phyloP scores from a whole-genome alignment of 164 flowering plant species.

The Piper longum region DNA sequence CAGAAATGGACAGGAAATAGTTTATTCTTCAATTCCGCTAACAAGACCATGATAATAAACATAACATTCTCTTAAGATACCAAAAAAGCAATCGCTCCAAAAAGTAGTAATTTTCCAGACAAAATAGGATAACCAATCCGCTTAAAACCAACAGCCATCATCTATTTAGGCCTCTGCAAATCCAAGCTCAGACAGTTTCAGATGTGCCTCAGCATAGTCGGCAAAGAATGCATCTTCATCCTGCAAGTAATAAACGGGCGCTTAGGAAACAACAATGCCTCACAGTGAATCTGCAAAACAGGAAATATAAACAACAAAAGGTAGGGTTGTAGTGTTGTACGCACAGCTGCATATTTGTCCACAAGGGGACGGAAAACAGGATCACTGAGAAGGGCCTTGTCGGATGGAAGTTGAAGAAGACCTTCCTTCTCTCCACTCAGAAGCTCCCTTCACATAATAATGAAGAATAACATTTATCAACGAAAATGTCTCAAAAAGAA shows the following conservation, averaged over 20 bases:
- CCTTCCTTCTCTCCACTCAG: slow-evolving; percentile 43
- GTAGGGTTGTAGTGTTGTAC: slow-evolving; percentile 3
- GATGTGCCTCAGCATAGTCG: slow-evolving; percentile 24
- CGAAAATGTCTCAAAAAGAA: not conserved
- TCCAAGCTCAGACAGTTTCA: slow-evolving; percentile 39
- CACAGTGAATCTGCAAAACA: not conserved
- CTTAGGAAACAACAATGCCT: too few relatives aligned
- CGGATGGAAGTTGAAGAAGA: slow-evolving; percentile 39
- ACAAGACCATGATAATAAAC: too few relatives aligned
- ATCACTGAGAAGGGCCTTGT: slow-evolving; percentile 33
- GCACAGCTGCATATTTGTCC: slow-evolving; percentile 41
- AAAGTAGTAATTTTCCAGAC: too few relatives aligned
- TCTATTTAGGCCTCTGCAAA: not conserved
- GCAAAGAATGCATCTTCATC: slow-evolving; percentile 31
- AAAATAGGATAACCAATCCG: too few relatives aligned
- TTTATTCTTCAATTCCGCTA: too few relatives aligned
- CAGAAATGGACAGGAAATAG: too few relatives aligned
- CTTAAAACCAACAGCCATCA: too few relatives aligned
- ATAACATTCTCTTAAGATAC: too few relatives aligned
- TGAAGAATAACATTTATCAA: not conserved
- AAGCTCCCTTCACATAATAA: slow-evolving; percentile 20
- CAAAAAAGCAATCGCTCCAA: too few relatives aligned
- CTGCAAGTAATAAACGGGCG: slow-evolving; percentile 3
- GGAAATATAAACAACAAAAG: not conserved
- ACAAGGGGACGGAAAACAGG: slow-evolving; percentile 41